Percentiles rank a stretch among this genome's conserved stretches.
phyloP scores from a whole-genome alignment of 495 filamentous ascomycete species.

The Amphirosellinia nigrospora region DNA sequence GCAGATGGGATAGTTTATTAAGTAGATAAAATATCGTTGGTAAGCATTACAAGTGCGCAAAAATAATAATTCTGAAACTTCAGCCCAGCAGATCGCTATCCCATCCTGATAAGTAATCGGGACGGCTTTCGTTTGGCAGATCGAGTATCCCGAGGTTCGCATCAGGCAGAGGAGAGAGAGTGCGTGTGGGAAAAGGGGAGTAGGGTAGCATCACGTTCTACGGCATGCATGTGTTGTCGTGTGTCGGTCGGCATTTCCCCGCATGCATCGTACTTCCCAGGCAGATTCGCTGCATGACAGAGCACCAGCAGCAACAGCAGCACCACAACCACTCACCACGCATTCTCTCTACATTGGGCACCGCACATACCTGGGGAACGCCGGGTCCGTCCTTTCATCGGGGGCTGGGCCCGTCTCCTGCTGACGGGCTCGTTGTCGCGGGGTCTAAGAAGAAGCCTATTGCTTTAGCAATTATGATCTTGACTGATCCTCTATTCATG shows the following conservation, averaged over 20 bases:
- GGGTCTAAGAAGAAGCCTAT: neutral
- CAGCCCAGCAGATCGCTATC: neutral
- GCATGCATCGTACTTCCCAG: neutral
- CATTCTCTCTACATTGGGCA: neutral
- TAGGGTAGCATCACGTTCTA: constrained; percentile 10
- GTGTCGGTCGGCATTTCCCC: constrained; percentile 20
- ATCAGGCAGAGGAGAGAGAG: neutral
- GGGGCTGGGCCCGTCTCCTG: neutral
- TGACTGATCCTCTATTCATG: neutral
- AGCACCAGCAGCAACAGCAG: neutral
- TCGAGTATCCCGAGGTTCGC: constrained; percentile 9
- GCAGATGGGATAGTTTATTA: neutral
- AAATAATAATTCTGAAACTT: constrained; percentile 14
- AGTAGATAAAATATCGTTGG: neutral
- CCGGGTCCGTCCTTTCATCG: neutral
- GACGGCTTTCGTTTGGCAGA: neutral
- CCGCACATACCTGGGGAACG: constrained; percentile 1
- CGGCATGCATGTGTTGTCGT: constrained; percentile 25
- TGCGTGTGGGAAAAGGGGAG: neutral
- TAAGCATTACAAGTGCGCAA: neutral
- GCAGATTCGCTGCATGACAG: constrained; percentile 10
- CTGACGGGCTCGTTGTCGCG: neutral
- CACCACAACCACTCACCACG: too few species aligned
- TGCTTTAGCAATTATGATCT: neutral
- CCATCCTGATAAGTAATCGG: neutral